Base-by-base conservation (phyloP, 345 rosid genomes). In the Sonneratia caseolaris region DNA sequence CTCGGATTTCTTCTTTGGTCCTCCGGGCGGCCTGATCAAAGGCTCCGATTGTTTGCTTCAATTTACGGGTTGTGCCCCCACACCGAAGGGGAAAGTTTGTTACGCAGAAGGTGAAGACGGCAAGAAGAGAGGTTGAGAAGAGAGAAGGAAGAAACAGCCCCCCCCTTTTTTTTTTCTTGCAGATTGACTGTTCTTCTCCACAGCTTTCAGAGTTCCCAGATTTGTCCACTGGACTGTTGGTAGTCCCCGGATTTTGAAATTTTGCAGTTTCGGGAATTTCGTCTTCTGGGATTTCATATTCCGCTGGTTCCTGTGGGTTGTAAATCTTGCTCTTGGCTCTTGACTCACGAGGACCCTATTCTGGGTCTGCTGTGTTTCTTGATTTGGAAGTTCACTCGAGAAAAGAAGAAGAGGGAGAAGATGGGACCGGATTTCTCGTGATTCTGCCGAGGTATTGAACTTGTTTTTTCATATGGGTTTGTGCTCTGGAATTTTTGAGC, bases 1-100 rank as follows among this genome's bases (percentile, higher is more conserved):
- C 85, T 85, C 78, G 93, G 90, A 85, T 90, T 90, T 84, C 90
- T 86, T 86, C 87, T 76, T 72, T 27, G 71, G 78, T 80, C 81
- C 78, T 70, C 13, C 74, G 86, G 92, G 71, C 89, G 86, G 88
- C 82, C 75, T 64, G 69, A 72, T 74, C 70, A 67, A 27, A 3
- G 66, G 37, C 38, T 40, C 86, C 75, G 65, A 0, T 24, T 40
- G 64, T 71, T 27, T 76, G 51, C 69, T 70, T 36, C 40, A 75
- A 88, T 85, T 90, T 90, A 87, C 93, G 75, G 36, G 69, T 72
- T 70, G 24, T 83, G 85, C 90, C 90, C 77, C 53, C 79, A 27
- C 79, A 79, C 81, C 72, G 75, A 53, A 76, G 68, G 59, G 55
- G 70, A 27, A 64, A 69, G 74, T 70, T 79, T 76, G 80, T 79